Percentiles rank a stretch among this genome's conserved stretches.
These are phyloP conservation scores for Vickermania spadyakhi DNA, from an alignment of 208 protist species.

Conservation along the genomic window DNA sequence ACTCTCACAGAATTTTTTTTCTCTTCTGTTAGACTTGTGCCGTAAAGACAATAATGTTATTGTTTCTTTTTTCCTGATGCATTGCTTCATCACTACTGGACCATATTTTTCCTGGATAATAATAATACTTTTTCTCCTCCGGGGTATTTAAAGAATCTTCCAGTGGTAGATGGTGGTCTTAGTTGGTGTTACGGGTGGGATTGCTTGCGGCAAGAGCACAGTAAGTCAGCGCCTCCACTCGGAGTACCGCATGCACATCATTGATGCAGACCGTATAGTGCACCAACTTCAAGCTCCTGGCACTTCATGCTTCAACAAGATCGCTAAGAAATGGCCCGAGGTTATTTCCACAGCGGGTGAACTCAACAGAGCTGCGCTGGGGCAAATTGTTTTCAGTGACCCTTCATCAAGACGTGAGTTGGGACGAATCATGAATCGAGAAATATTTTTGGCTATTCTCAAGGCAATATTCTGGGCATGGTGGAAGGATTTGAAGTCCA, in stretches of 20 bases:
- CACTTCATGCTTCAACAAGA: conserved; percentile 41
- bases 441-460: conserved; percentile 67
- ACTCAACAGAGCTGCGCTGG: conserved; percentile 56
- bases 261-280: conserved; percentile 75
- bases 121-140: no score
- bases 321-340: conserved; percentile 58
- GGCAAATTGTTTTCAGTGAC: conserved; percentile 69
- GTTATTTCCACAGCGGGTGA: conserved; percentile 57
- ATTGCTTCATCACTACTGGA: no score
- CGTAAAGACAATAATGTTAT: no score
- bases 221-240: conserved; percentile 44
- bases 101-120: no score
- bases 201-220: conserved; percentile 88
- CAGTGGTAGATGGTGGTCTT: conserved; percentile 41
- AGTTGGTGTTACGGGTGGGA: conserved; percentile 88
- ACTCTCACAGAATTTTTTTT: no score
- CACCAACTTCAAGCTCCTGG: conserved; percentile 62
- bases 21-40: no score
- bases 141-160: background rate
- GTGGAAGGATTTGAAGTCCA: conserved; percentile 23
- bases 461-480: conserved; percentile 34
- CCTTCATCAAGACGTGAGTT: conserved; percentile 38
- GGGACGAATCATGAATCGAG: conserved; percentile 63
- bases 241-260: conserved; percentile 47
- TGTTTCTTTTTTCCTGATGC: no score